Percentiles rank a stretch among this genome's conserved stretches.
Evolutionary conservation across 2,329 filamentous ascomycete species (phyloP).

Genomic region (Stemphylium lycopersici): DNA sequence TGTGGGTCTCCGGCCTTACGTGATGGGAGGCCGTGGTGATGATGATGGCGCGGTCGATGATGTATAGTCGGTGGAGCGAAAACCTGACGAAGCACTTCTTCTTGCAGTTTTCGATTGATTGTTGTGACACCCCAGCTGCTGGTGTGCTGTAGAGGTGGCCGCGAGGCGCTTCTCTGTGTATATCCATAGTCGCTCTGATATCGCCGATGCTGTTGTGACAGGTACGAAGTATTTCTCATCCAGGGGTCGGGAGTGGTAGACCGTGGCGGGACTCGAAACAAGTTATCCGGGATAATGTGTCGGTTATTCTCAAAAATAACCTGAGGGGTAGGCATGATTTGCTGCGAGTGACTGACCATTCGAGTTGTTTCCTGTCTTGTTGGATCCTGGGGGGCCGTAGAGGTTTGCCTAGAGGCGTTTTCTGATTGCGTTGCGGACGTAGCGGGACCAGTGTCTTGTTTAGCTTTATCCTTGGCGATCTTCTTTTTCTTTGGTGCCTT

Average conservation of each 20-base stretch:
- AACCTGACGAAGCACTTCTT: conserved; percentile 91
- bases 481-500: conserved; percentile 73
- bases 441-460: conserved; percentile 24
- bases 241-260: conserved; percentile 48
- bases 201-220: conserved; percentile 43
- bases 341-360: conserved; percentile 76
- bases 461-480: conserved; percentile 40
- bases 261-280: conserved; percentile 69
- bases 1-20: conserved; percentile 38
- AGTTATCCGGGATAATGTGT: conserved; percentile 86
- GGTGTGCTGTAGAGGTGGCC: conserved; percentile 56
- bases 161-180: conserved; percentile 27
- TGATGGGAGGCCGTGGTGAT: conserved; percentile 67
- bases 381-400: conserved; percentile 14
- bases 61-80: conserved; percentile 85
- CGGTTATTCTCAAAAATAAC: conserved; percentile 94
- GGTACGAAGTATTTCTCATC: conserved; percentile 35
- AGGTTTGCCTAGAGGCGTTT: conserved; percentile 22
- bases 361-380: conserved; percentile 42
- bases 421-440: conserved; percentile 26
- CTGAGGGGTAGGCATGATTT: conserved; percentile 77
- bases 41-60: conserved; percentile 75
- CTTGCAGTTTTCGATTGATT: conserved; percentile 84
- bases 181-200: conserved; percentile 45
- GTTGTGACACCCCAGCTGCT: conserved; percentile 86